These are phyloP conservation scores for Jaapia argillacea DNA, from an alignment of 768 basidiomycete genomes.

Conservation along the genomic window DNA sequence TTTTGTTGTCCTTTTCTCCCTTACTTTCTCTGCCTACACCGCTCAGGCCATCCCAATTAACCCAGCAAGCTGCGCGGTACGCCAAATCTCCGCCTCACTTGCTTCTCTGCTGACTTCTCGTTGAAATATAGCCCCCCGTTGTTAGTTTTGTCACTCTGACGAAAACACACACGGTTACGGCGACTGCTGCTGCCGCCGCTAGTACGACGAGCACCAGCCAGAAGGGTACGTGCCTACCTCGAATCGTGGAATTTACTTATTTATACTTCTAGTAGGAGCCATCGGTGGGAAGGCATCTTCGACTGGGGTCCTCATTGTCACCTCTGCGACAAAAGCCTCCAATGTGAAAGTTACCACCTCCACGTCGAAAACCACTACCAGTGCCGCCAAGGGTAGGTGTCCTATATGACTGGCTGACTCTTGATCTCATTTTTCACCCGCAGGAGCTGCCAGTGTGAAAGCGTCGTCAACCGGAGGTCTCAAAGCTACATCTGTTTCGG, in stretches of 20 bases:
- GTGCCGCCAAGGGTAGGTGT: slow-evolving; percentile 7
- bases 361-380: slow-evolving; percentile 3
- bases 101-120: too few species aligned
- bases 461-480: not conserved
- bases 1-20: slow-evolving; percentile 29
- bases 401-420: slow-evolving; percentile 7
- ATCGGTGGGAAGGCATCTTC: too few species aligned
- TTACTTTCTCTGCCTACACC: slow-evolving; percentile 24
- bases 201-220: slow-evolving; percentile 9
- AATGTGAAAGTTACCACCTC: too few species aligned
- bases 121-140: not conserved
- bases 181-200: slow-evolving; percentile 24
- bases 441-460: not conserved
- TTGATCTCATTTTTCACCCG: not conserved
- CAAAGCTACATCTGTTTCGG: not conserved
- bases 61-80: too few species aligned
- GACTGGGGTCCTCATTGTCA: too few species aligned
- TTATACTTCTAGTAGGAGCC: too few species aligned
- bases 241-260: too few species aligned
- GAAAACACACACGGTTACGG: slow-evolving; percentile 24
- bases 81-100: too few species aligned
- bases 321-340: too few species aligned
- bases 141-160: slow-evolving; percentile 7
- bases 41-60: slow-evolving; percentile 23
- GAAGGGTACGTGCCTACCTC: too few species aligned